Percentiles rank a stretch among this genome's conserved stretches.
These are phyloP conservation scores for Cladosporium phlei DNA, from an alignment of 2,329 filamentous ascomycete species.

Conservation along the genomic window DNA sequence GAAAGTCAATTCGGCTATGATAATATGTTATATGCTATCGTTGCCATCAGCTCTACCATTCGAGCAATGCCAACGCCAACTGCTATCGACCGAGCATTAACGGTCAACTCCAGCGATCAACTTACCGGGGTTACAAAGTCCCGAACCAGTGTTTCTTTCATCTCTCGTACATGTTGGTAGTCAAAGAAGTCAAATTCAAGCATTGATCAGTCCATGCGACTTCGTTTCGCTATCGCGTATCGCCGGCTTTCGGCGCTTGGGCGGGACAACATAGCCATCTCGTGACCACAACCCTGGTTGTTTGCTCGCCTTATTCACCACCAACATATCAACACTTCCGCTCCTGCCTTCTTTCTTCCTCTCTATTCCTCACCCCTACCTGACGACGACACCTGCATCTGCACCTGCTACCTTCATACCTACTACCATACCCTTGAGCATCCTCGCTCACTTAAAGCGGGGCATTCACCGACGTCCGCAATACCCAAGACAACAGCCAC, in stretches of 20 bases:
- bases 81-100: no score
- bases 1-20: no score
- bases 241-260: constrained; percentile 10
- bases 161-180: no score
- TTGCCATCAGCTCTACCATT: no score
- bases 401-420: background rate
- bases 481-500: background rate
- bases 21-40: no score
- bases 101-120: no score
- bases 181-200: no score
- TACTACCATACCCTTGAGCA: background rate
- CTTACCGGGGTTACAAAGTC: no score
- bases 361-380: background rate
- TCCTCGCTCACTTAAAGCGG: background rate
- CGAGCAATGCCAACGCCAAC: no score
- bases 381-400: background rate
- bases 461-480: background rate
- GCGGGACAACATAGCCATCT: background rate
- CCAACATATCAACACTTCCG: background rate
- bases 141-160: no score
- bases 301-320: constrained; percentile 3
- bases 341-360: background rate
- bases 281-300: background rate
- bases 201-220: no score
- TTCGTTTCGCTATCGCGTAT: no score